Conservation (phyloP, 495 filamentous ascomycete genomes). For the Penicilliopsis zonata region DNA sequence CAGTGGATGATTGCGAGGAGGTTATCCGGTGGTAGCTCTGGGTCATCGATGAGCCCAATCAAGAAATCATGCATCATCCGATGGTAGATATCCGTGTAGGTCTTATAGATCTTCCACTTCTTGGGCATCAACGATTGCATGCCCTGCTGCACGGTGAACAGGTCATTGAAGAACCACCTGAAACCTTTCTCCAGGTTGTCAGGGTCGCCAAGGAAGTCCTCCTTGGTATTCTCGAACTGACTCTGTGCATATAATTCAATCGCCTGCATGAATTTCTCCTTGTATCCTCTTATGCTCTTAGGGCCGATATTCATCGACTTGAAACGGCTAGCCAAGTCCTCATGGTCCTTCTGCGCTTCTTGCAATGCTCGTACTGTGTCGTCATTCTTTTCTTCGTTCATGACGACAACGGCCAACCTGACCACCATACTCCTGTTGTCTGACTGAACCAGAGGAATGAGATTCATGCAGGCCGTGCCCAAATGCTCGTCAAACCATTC, state of each 20-base stretch:
- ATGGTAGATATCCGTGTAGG: slow-evolving; percentile 84
- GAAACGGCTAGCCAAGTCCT: slow-evolving; percentile 84
- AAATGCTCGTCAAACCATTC: slow-evolving; percentile 95
- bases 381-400: slow-evolving; percentile 94
- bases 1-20: slow-evolving; percentile 87
- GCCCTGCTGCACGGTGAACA: slow-evolving; percentile 80
- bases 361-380: slow-evolving; percentile 80
- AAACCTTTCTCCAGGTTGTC: slow-evolving; percentile 73
- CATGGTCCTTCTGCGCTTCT: slow-evolving; percentile 88
- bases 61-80: slow-evolving; percentile 90
- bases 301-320: slow-evolving; percentile 88
- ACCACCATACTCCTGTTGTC: slow-evolving; percentile 86
- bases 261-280: slow-evolving; percentile 80
- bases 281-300: slow-evolving; percentile 88
- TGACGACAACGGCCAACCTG: slow-evolving; percentile 77
- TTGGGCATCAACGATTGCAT: slow-evolving; percentile 86
- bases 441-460: slow-evolving; percentile 72
- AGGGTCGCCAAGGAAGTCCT: slow-evolving; percentile 71
- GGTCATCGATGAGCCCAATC: slow-evolving; percentile 66
- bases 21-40: slow-evolving; percentile 61
- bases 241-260: slow-evolving; percentile 61
- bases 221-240: slow-evolving; percentile 62
- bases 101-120: slow-evolving; percentile 93
- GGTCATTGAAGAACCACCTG: slow-evolving; percentile 95
- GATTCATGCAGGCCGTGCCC: slow-evolving; percentile 72